Conservation (phyloP, 495 filamentous ascomycete genomes). For the Penicillium antarcticum region DNA sequence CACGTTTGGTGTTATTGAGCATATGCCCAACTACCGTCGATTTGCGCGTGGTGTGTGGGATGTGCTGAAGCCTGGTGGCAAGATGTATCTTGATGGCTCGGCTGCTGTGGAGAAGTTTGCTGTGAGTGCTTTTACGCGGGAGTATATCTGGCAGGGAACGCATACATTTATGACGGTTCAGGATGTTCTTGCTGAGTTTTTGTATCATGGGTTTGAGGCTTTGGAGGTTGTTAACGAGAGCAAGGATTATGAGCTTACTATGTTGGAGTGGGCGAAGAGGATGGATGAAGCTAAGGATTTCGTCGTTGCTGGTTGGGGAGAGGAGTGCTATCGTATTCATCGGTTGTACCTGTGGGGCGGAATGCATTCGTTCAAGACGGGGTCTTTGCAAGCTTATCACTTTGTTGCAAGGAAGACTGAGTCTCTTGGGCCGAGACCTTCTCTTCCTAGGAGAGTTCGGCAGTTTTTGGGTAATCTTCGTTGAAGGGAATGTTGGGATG, state of each 20-base stretch:
- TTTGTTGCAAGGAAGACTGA: constrained; percentile 7
- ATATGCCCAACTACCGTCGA: constrained; percentile 10
- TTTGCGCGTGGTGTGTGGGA: constrained; percentile 9
- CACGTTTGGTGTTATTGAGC: constrained; percentile 9
- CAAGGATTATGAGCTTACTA: constrained; percentile 14
- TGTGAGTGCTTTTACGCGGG: no score
- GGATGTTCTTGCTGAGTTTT: constrained; percentile 11
- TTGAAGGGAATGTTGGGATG: no score
- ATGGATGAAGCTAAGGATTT: constrained; percentile 8
- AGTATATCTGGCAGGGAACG: constrained; percentile 18
- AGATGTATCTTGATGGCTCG: constrained; percentile 16
- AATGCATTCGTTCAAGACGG: constrained; percentile 9
- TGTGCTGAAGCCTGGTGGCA: constrained; percentile 10
- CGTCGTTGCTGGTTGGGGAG: constrained; percentile 13
- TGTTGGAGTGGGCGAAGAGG: constrained; percentile 16
- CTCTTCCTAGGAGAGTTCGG: neutral
- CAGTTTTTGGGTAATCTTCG: constrained; percentile 10
- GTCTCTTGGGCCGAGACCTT: constrained; percentile 11
- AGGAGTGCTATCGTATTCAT: constrained; percentile 12
- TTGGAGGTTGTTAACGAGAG: constrained; percentile 8
- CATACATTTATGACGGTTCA: constrained; percentile 17
- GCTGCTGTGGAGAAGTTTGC: constrained; percentile 13
- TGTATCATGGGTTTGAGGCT: constrained; percentile 13
- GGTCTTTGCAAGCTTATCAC: constrained; percentile 14
- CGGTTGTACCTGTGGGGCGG: constrained; percentile 14